Base-by-base conservation (phyloP, 805 yeast genomes). In the Pichia eremophila region DNA sequence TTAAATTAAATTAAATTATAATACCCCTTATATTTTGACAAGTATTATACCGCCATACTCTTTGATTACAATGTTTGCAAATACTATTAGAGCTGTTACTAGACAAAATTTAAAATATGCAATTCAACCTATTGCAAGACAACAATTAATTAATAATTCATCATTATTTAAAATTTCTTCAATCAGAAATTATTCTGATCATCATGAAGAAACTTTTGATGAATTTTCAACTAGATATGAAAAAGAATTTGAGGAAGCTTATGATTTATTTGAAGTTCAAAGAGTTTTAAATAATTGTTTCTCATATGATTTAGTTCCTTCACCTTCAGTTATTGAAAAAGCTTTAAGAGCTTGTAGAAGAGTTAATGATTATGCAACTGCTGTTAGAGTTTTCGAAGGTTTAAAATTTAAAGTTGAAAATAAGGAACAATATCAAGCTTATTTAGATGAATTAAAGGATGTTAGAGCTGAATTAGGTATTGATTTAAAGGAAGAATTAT, bases 321-420 rank as follows among this genome's bases (percentile, higher is more conserved):
- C 99, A 31, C 99, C 99, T 57, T 79, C 85, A 53, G 98, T 93
- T 54, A 78, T 93, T 64, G 96, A 87, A 72, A 86, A 85, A 72
- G 99, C 99, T 43, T 77, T 93, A 66, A 82, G 86, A 73, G 99
- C 99, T 43, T 90, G 97, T 60, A 90, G 99, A 82, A 87, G 98
- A 74, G 98, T 93, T 58, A 88, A 93, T 72, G 99, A 93, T 74
- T 87, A 87, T 73, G 96, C 99, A 52, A 90, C 98, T 51, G 99
- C 99, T 48, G 93, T 89, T 58, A 86, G 99, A 74, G 96, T 95
- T 48, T 93, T 93, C 62, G 99, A 91, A 77, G 98, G 95, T 57
- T 79, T 93, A 67, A 87, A 85, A 70, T 87, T 81, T 81, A 93
- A 93, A 77, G 98, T 93, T 55, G 97, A 91, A 71, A 87, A 83